Conservation (phyloP, 257 asterid genomes). For the Lithospermum erythrorhizon region DNA sequence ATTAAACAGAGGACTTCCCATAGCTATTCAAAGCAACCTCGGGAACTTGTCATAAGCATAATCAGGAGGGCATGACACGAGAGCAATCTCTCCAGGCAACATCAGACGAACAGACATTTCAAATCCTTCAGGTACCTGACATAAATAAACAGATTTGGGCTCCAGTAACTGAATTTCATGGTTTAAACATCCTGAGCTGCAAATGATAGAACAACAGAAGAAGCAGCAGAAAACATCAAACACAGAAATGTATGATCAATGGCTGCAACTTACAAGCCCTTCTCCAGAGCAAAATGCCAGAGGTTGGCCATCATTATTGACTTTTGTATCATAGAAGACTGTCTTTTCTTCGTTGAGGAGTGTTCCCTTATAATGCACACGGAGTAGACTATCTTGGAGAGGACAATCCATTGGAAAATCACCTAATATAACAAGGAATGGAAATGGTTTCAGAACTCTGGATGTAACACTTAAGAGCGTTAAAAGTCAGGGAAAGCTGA, state of each 20-base stretch:
- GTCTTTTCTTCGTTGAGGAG: constrained; percentile 73
- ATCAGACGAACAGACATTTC: constrained; percentile 92
- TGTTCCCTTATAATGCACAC: constrained; percentile 83
- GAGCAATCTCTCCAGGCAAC: constrained; percentile 92
- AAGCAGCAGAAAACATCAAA: constrained; percentile 1
- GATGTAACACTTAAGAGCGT: neutral
- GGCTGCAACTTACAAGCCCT: constrained; percentile 71
- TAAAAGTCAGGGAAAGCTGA: neutral
- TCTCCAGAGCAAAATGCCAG: constrained; percentile 96
- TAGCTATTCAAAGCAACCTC: constrained; percentile 33
- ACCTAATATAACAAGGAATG: constrained; percentile 31
- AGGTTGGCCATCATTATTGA: constrained; percentile 65
- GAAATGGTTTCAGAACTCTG: neutral
- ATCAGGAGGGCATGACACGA: constrained; percentile 90
- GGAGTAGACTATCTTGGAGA: constrained; percentile 82
- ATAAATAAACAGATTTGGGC: neutral
- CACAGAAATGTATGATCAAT: constrained; percentile 1
- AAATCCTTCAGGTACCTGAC: constrained; percentile 94
- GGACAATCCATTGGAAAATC: constrained; percentile 99
- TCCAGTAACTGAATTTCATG: neutral
- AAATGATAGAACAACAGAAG: neutral
- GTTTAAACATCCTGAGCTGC: neutral
- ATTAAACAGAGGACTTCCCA: neutral
- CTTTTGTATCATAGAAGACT: constrained; percentile 70
- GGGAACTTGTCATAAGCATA: constrained; percentile 95